phyloP scores from a whole-genome alignment of 23 red algal species.

The Gracilaria gracilis region DNA sequence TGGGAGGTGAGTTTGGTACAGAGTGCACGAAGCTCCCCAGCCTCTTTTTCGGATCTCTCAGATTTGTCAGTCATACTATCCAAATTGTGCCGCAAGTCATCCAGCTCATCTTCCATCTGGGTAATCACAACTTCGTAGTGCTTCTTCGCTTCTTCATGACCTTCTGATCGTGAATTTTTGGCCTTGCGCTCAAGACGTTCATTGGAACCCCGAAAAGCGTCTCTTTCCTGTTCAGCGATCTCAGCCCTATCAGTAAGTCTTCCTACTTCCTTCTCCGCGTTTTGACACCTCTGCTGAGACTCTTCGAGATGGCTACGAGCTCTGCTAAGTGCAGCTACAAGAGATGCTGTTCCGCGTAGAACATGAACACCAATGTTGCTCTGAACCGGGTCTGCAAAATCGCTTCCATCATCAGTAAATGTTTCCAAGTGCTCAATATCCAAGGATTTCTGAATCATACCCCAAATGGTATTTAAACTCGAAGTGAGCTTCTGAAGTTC shows the following conservation, averaged over 20 bases:
- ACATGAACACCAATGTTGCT: slow-evolving; percentile 49
- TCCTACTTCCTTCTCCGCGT: slow-evolving; percentile 46
- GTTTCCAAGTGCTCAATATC: slow-evolving; percentile 34
- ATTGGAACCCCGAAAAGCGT: slow-evolving; percentile 54
- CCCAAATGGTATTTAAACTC: slow-evolving; percentile 38
- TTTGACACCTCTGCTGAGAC: slow-evolving; percentile 18
- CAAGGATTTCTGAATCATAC: slow-evolving; percentile 52
- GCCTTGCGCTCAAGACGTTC: slow-evolving; percentile 57
- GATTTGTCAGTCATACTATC: slow-evolving; percentile 24
- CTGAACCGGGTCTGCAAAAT: neutral
- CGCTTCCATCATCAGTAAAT: slow-evolving; percentile 37
- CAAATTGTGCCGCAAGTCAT: slow-evolving; percentile 39
- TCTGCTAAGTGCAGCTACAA: slow-evolving; percentile 59
- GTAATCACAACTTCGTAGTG: slow-evolving; percentile 43
- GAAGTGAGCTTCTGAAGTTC: slow-evolving; percentile 49
- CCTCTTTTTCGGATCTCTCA: slow-evolving; percentile 55
- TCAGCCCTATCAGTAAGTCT: slow-evolving; percentile 57
- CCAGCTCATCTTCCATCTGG: slow-evolving; percentile 66
- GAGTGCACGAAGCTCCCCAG: slow-evolving; percentile 60
- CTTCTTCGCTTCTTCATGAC: slow-evolving; percentile 53
- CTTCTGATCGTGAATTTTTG: slow-evolving; percentile 36
- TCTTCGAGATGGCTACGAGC: slow-evolving; percentile 44
- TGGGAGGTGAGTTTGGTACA: slow-evolving; percentile 66
- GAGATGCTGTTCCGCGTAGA: slow-evolving; percentile 53
- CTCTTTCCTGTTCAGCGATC: slow-evolving; percentile 68